Evolutionary conservation across 2,329 filamentous ascomycete species (phyloP).

Genomic region (Microcyclosporella mali): DNA sequence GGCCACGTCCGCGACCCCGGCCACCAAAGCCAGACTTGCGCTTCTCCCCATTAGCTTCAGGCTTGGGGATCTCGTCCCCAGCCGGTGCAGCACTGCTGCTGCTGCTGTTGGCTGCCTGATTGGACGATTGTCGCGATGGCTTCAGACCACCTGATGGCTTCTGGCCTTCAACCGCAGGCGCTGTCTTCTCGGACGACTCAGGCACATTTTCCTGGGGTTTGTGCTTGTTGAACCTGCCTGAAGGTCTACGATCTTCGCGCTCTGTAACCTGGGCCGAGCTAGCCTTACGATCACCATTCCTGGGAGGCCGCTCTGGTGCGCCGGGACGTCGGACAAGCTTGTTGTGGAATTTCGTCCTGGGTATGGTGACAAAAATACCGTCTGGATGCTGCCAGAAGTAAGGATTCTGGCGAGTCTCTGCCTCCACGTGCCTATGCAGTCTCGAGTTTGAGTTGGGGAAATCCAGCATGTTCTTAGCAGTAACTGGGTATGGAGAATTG

Average conservation of each 20-base stretch:
- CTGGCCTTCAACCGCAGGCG: neutral
- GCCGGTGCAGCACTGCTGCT: neutral
- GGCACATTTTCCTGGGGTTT: conserved; percentile 1
- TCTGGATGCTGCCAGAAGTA: conserved; percentile 18
- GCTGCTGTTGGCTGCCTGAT: neutral
- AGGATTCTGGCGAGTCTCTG: conserved; percentile 8
- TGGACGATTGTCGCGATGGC: conserved; percentile 5
- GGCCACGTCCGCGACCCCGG: neutral
- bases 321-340: conserved; percentile 17
- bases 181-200: neutral
- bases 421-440: conserved; percentile 12
- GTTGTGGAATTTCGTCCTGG: conserved; percentile 18
- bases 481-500: conserved; percentile 5
- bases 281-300: conserved; percentile 10
- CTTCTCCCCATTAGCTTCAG: neutral
- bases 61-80: neutral
- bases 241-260: conserved; percentile 13
- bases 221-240: conserved; percentile 13
- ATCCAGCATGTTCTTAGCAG: conserved; percentile 19
- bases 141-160: conserved; percentile 1
- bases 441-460: conserved; percentile 9
- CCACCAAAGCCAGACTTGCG: neutral
- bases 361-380: conserved; percentile 26
- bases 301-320: conserved; percentile 3
- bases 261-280: conserved; percentile 3